Conservation (phyloP, 805 yeast species). For the Ogataea thermomethanolica region DNA sequence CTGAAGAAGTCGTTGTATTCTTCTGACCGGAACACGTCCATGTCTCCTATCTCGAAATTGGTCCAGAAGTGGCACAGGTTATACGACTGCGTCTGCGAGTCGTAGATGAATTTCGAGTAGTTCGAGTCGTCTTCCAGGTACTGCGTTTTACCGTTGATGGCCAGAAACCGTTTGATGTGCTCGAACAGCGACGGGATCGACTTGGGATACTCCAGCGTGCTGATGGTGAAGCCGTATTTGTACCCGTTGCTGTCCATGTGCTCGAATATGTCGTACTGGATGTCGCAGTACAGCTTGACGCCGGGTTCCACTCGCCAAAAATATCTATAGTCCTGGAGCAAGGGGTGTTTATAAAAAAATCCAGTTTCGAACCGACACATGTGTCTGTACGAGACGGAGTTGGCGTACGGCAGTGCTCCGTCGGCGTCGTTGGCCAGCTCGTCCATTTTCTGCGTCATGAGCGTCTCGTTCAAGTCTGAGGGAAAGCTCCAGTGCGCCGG, state of each 20-base stretch:
- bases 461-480: slow-evolving; percentile 18
- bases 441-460: slow-evolving; percentile 21
- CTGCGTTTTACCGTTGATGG: slow-evolving; percentile 35
- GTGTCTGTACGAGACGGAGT: slow-evolving; percentile 64
- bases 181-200: slow-evolving; percentile 57
- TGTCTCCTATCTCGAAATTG: slow-evolving; percentile 75
- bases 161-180: slow-evolving; percentile 35
- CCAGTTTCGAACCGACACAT: slow-evolving; percentile 92
- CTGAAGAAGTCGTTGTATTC: slow-evolving; percentile 66
- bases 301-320: slow-evolving; percentile 95
- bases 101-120: slow-evolving; percentile 60
- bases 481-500: slow-evolving; percentile 71
- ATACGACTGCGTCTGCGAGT: slow-evolving; percentile 56
- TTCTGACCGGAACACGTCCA: slow-evolving; percentile 67
- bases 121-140: slow-evolving; percentile 31
- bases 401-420: slow-evolving; percentile 56
- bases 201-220: slow-evolving; percentile 64
- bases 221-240: slow-evolving; percentile 70
- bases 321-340: slow-evolving; percentile 68
- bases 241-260: slow-evolving; percentile 67
- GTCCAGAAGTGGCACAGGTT: slow-evolving; percentile 88
- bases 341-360: slow-evolving; percentile 69
- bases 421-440: slow-evolving; percentile 24
- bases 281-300: slow-evolving; percentile 70
- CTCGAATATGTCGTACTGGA: slow-evolving; percentile 69